Evolutionary conservation across 208 protist species (phyloP).

Genomic region (Strigomonas oncopelti): DNA sequence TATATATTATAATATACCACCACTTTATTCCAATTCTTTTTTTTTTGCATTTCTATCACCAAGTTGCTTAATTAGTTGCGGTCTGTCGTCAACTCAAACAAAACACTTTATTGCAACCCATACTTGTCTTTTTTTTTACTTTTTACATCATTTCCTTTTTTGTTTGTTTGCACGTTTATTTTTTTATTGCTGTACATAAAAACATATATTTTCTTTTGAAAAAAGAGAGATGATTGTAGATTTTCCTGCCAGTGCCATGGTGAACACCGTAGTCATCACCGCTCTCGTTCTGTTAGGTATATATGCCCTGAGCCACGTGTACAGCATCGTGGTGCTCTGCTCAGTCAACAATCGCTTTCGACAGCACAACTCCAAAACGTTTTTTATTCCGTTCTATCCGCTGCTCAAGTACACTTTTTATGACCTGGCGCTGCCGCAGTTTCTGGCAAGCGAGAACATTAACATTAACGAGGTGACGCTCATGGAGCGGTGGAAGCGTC

Average conservation of each 20-base stretch:
- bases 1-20: no score
- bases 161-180: no score
- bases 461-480: neutral
- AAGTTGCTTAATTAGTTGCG: no score
- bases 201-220: neutral
- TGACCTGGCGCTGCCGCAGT: slow-evolving; percentile 37
- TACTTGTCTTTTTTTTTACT: no score
- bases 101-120: no score
- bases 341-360: slow-evolving; percentile 19
- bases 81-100: no score
- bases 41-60: no score
- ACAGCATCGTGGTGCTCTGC: slow-evolving; percentile 21
- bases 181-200: neutral
- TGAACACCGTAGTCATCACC: slow-evolving; percentile 37
- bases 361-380: slow-evolving; percentile 24
- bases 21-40: no score
- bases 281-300: slow-evolving; percentile 26
- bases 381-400: slow-evolving; percentile 43
- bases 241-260: slow-evolving; percentile 16
- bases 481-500: neutral
- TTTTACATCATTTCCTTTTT: neutral
- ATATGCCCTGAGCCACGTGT: slow-evolving; percentile 20
- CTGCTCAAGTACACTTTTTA: slow-evolving; percentile 45
- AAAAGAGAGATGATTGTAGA: slow-evolving; percentile 25
- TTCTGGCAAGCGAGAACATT: slow-evolving; percentile 27